phyloP scores from a whole-genome alignment of 2,329 filamentous ascomycete genomes.

The Ophioceras dolichostomum region DNA sequence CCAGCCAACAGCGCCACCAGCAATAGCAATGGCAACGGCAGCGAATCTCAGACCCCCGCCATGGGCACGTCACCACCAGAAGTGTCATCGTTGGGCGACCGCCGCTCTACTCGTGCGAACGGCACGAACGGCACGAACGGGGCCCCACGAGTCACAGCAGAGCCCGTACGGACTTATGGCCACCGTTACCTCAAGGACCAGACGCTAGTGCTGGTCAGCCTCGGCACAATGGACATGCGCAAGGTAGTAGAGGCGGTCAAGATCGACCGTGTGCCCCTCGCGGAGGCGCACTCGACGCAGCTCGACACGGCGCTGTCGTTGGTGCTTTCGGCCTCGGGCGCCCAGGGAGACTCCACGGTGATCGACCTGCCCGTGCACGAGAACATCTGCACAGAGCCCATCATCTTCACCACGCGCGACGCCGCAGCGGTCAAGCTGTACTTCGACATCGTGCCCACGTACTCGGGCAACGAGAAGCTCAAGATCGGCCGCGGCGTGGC shows the following conservation, averaged over 20 bases:
- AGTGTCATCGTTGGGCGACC: conserved; percentile 48
- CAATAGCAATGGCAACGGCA: no score
- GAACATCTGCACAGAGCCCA: conserved; percentile 84
- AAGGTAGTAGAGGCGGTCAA: conserved; percentile 71
- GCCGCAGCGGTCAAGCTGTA: conserved; percentile 72
- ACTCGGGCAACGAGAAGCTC: conserved; percentile 78
- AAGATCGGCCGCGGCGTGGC: conserved; percentile 85
- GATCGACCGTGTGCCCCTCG: conserved; percentile 77
- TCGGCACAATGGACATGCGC: conserved; percentile 89
- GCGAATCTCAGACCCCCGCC: background rate
- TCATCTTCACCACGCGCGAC: conserved; percentile 75
- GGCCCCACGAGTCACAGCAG: conserved; percentile 41
- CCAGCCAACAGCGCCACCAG: no score
- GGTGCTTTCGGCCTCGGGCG: conserved; percentile 76
- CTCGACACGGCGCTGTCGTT: conserved; percentile 89
- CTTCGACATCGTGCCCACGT: conserved; percentile 93
- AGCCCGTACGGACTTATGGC: conserved; percentile 89
- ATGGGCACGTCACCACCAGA: conserved; percentile 30
- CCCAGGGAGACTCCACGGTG: conserved; percentile 73
- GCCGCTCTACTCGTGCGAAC: no score
- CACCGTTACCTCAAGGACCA: conserved; percentile 88
- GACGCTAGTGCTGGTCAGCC: conserved; percentile 79
- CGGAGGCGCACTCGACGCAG: conserved; percentile 81
- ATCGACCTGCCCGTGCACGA: conserved; percentile 92
- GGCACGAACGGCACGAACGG: no score